Evolutionary conservation across 768 basidiomycete genomes (phyloP), one percentile per base, ranked within the genome.

Genomic region (Gymnopilus dilepis): DNA sequence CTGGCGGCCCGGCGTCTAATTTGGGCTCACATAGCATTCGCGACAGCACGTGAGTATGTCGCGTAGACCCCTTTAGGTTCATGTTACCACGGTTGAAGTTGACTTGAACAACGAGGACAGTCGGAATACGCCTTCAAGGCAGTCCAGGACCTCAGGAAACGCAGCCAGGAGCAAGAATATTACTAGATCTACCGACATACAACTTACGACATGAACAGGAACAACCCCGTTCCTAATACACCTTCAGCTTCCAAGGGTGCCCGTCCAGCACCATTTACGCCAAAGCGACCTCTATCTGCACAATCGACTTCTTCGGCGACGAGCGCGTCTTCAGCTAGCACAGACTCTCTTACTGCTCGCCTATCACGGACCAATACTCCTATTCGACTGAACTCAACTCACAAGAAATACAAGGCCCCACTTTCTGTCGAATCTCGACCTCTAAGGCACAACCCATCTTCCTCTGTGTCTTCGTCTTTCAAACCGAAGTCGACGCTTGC

Each of bases 401-500:
- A 82, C 67, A 90, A 87, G 78, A 88, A 88, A 70, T 90, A 88
- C 77, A 90, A 88, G 68, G 85, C 89, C 0, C 69, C 84, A 0
- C 72, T 91, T 15, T 88, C 88, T 13, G 68, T 67, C 58, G 84
- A 80, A 66, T 73, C 76, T 22, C 72, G 76, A n/a, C 28, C 47
- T 31, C 15, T 31, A 17, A 50, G n/a, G 26, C 72, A 68, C 56
- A 68, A 63, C 42, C 68, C 58, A 26, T 59, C 69, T 4, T 57
- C 68, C 1, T 47, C 56, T 28, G 68, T 58, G 24, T 60, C 69
- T 3, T 58, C 68, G 0, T 47, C 56, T 15, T 62, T 65, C 12
- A 76, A 73, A 61, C 66, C 74, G 6, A 78, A 73, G 61, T 71
- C 76, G 8, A 69, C 74, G 13, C 73, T 86, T 2, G 69, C 82